Evolutionary conservation across 1,284 basidiomycete species (phyloP).

Genomic region (Ceratobasidium papillatum): DNA sequence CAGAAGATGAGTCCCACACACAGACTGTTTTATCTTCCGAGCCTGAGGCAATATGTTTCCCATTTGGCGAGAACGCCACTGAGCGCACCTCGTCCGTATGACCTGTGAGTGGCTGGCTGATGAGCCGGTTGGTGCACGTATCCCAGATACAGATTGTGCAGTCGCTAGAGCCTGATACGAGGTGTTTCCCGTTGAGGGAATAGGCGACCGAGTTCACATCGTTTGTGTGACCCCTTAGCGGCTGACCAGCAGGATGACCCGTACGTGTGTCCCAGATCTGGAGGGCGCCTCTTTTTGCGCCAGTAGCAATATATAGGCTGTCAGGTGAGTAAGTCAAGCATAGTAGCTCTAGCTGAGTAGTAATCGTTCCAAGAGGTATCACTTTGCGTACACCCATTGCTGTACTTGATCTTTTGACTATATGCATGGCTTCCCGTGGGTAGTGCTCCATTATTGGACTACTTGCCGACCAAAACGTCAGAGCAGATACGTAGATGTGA

Average conservation of each 20-base stretch:
- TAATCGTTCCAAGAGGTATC: too few relatives aligned
- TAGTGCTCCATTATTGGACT: too few relatives aligned
- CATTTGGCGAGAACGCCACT: background rate
- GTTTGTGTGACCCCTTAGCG: background rate
- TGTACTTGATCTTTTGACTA: too few relatives aligned
- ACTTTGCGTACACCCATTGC: too few relatives aligned
- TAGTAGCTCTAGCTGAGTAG: too few relatives aligned
- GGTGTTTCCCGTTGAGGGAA: background rate
- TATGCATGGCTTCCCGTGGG: too few relatives aligned
- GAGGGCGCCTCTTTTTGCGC: too few relatives aligned
- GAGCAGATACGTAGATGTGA: background rate
- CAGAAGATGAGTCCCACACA: background rate
- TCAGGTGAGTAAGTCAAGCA: background rate
- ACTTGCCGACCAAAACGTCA: too few relatives aligned
- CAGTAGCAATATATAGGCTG: too few relatives aligned
- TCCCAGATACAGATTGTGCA: background rate
- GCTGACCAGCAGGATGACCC: background rate
- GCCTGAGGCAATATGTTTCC: background rate
- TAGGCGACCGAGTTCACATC: background rate
- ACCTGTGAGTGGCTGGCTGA: background rate
- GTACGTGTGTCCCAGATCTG: background rate
- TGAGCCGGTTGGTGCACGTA: background rate
- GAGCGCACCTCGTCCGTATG: background rate
- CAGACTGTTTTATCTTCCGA: background rate
- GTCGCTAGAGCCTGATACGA: slow-evolving; percentile 1